Base-by-base conservation (phyloP, 2,329 filamentous ascomycete genomes). In the Penicillium brevicompactum region DNA sequence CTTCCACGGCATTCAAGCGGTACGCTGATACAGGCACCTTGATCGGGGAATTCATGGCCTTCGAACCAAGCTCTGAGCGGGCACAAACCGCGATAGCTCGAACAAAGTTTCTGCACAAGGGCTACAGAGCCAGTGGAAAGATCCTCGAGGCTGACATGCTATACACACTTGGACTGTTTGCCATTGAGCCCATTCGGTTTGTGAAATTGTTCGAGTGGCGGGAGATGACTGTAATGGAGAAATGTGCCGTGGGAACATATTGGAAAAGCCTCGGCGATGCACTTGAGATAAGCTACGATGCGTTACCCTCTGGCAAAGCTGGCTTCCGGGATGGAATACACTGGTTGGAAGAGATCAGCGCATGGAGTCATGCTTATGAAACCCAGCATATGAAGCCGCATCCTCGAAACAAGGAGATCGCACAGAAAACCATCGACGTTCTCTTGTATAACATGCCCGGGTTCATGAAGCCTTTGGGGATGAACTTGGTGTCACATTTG, bases 261-360 rank as follows among this genome's bases (percentile, higher is more conserved):
- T 91, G 88, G 88, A 89, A 88, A 70, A 79, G 79, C 53, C 75
- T 91, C 7, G 89, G 88, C 4, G 86, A 90, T 62, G 83, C 84
- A 55, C 87, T 92, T 84, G 81, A 78, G 0, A 90, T 92, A 51
- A 72, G 74, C 3, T 83, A 76, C 44, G 69, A 69, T 0, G 62
- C 51, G 1, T 69, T 85, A 8, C 76, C 76, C 1, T 78, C 75
- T 0, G 64, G 58, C 2, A 60, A 65, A 18, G 64, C 58, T 1
- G 76, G 74, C 0, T 83, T 78, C 61, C 67, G 67, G 4, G 79
- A 83, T 58, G 80, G 82, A 2, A 61, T 83, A 30, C 73, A 82
- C 3, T 85, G 80, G 74, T 64, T 80, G 7, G 74, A 82, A 0
- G 80, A 82, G 47, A 56, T 85, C 3, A 65, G 70, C 9, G 61